Base-by-base conservation (phyloP, 1,284 basidiomycete species). In the Moesziomyces antarcticus region DNA sequence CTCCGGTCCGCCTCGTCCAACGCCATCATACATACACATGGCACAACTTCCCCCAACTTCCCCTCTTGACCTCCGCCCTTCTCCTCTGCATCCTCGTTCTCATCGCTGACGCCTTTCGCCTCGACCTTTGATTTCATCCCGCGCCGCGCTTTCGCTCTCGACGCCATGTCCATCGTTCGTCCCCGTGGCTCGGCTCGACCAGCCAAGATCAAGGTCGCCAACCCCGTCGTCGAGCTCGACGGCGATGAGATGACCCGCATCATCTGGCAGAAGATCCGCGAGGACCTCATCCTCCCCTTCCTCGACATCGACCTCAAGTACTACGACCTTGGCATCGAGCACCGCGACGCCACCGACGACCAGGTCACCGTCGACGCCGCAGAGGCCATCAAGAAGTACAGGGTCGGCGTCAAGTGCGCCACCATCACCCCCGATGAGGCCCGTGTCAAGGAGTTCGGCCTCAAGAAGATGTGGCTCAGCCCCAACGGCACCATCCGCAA, bases 401-500 rank as follows among this genome's bases (percentile, higher is more conserved):
- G 79, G 61, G 83, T 84, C 45, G 83, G 80, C 57, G 77, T 84
- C 75, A 84, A 84, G 86, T 99, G 96, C 86, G 96, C 97, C 52
- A 98, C 96, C 55, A 98, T 99, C 87, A 98, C 96, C 4, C 96
- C 96, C 14, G 96, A 99, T 84, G 96, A 99, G 85, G 93, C 91
- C 33, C 92, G 93, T 68, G 93, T 96, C 54, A 86, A 93, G 74
- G 82, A 83, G 64, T 83, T 97, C 89, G 92, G 93, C 67, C 89
- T 98, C 82, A 98, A 97, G 89, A 90, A 96, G 86, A 99, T 99
- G 96, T 84, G 83, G 83, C 77, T 82, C 66, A 77, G 56, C 42
- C 82, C 82, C 58, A 80, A 84, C 72, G 82, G 82, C 33, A 64
- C 72, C 40, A 77, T 97, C 85, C 92, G 95, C 78, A 98, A 97